Percentiles rank a stretch among this genome's conserved stretches.
These are phyloP conservation scores for Scheffersomyces cryptocercus DNA, from an alignment of 1,139 yeast species.

Conservation along the genomic window DNA sequence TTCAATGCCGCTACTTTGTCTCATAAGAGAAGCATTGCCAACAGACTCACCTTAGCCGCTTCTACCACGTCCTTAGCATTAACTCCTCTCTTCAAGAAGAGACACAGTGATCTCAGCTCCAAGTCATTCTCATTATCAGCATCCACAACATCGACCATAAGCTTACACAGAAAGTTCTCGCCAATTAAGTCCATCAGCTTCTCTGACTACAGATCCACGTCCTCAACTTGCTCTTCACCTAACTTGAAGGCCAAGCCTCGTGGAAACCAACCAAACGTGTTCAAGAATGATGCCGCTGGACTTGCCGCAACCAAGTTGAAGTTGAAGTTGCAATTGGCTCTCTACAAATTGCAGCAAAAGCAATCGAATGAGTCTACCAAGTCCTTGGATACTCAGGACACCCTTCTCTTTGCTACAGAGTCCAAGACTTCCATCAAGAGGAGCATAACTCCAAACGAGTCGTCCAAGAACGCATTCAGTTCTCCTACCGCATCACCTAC, in stretches of 20 bases:
- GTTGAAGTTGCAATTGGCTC: constrained; percentile 73
- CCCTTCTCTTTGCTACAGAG: not conserved
- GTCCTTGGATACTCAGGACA: not conserved
- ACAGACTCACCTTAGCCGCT: constrained; percentile 1
- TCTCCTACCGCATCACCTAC: not conserved
- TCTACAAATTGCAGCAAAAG: constrained; percentile 58
- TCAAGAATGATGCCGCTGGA: constrained; percentile 16
- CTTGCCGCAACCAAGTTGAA: constrained; percentile 64
- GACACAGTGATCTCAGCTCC: constrained; percentile 3
- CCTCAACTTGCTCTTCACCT: constrained; percentile 6
- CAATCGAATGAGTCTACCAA: not conserved
- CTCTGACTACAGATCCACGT: constrained; percentile 24
- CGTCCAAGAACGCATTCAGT: not conserved
- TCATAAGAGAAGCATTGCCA: too few relatives aligned
- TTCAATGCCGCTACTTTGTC: constrained; percentile 7
- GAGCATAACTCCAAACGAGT: not conserved
- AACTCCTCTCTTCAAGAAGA: constrained; percentile 6
- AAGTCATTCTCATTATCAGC: constrained; percentile 5
- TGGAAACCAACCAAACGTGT: not conserved
- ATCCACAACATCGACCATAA: constrained; percentile 1
- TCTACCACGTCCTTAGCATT: constrained; percentile 4
- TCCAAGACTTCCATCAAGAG: constrained; percentile 1
- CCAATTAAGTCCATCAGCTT: constrained; percentile 22
- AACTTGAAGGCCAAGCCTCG: constrained; percentile 4
- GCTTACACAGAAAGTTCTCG: constrained; percentile 3